Evolutionary conservation across 306 rosid species (phyloP), one percentile per base, ranked within the genome.

Genomic region (Canavalia ensiformis): DNA sequence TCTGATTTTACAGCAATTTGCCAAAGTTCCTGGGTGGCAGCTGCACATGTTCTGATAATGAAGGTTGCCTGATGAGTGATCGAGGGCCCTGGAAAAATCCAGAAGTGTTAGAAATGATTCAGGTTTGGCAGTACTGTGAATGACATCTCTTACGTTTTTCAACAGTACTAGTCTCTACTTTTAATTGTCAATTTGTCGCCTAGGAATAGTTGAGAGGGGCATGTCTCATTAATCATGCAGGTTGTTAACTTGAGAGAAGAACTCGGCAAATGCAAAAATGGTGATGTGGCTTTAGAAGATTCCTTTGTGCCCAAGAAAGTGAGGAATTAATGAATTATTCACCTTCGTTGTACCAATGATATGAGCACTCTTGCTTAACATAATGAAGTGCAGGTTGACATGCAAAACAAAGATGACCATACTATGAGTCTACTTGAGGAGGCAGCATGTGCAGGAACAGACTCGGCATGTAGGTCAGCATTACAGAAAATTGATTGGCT

Each of bases 1-100:
- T 81, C 34, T 74, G 59, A 68, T 41, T 66, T 80, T 85, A 76
- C 93, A 95, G 99, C 76, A 87, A 88, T 78, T 88, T 95, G 91
- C 99, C 99, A 47, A 84, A 76, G 13, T 95, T 93, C 75, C 84
- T 95, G 37, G 95, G 97, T 64, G 99, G 99, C 75, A 87, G 68
- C 62, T 95, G 99, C 87, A 82, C 86, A 5, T 95, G 99, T 85
- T 69, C 90, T 56, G 95, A 91, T n/a, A 67, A 75, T 70, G 99
- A 92, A 34, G 99, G 97, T 39, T 95, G 97, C 85, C 66, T 95
- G 67, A 83, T 83, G 55, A 91, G 97, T 83, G 97, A 93, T 77
- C 83, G 46, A 88, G 99, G 99, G 59, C 99, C 97, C 7, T 95
- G 99, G 99, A 84, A 89, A 33, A 81, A 92, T 86, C 84, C 82